Conservation (phyloP, 2,329 filamentous ascomycete species). For the Pyrenophora tritici-repentis region DNA sequence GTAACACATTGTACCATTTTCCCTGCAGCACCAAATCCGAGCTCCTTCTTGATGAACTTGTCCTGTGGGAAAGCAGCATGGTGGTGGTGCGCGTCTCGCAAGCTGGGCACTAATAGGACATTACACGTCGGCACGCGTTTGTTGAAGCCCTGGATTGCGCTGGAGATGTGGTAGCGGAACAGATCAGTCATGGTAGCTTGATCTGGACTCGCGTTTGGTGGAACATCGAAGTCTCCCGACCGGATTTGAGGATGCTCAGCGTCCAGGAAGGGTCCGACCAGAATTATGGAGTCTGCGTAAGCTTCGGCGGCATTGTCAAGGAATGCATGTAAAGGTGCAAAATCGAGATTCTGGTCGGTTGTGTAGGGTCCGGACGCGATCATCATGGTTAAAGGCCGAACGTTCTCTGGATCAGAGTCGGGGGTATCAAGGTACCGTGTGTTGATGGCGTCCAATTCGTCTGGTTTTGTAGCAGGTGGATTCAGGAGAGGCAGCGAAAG, state of each 20-base stretch:
- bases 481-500: constrained; percentile 75
- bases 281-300: constrained; percentile 76
- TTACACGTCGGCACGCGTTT: constrained; percentile 75
- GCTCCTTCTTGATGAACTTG: constrained; percentile 68
- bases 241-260: constrained; percentile 87
- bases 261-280: constrained; percentile 89
- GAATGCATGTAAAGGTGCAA: constrained; percentile 81
- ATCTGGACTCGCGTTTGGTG: constrained; percentile 61
- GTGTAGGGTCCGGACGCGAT: constrained; percentile 89
- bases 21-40: constrained; percentile 66
- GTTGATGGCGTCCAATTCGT: constrained; percentile 69
- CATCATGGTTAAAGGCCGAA: constrained; percentile 73
- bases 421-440: constrained; percentile 69
- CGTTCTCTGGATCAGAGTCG: constrained; percentile 55
- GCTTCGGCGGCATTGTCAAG: constrained; percentile 76
- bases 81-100: constrained; percentile 79
- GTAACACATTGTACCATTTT: constrained; percentile 78
- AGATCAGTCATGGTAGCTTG: constrained; percentile 79
- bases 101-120: constrained; percentile 81
- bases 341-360: constrained; percentile 88
- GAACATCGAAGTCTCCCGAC: constrained; percentile 53
- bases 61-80: constrained; percentile 88
- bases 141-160: constrained; percentile 71
- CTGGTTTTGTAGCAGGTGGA: constrained; percentile 71
- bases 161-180: constrained; percentile 80